Conservation (phyloP, 106 monocot species). For the Gastrodia elata region DNA sequence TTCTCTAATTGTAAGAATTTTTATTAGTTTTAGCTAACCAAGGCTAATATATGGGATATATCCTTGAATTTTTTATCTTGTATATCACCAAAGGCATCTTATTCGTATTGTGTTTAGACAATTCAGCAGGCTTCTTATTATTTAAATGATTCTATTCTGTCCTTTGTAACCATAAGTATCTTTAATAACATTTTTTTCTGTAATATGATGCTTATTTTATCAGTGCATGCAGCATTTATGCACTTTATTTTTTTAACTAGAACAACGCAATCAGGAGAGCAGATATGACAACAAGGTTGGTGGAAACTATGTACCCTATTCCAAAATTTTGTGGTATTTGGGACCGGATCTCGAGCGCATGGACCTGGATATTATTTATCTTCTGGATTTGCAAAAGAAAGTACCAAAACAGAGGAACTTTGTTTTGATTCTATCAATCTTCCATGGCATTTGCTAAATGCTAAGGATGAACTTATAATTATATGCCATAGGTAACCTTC, state of each 20-base stretch:
- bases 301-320: constrained; percentile 69
- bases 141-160: neutral
- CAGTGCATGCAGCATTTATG: neutral
- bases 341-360: constrained; percentile 47
- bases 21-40: neutral
- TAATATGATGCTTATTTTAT: neutral
- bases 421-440: constrained; percentile 21
- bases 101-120: neutral
- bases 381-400: constrained; percentile 39
- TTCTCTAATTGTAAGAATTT: neutral
- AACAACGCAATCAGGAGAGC: constrained; percentile 89
- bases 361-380: constrained; percentile 69
- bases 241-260: constrained; percentile 29
- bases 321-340: constrained; percentile 42
- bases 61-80: neutral
- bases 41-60: neutral
- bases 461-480: constrained; percentile 39
- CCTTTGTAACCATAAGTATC: neutral
- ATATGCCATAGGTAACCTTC: constrained; percentile 47
- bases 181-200: neutral
- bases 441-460: constrained; percentile 77
- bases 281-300: constrained; percentile 50
- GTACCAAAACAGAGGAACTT: constrained; percentile 16
- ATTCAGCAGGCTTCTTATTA: neutral
- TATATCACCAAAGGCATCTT: neutral